These are phyloP conservation scores for Geotrichum armillariae DNA, from an alignment of 1,139 yeast genomes.

Conservation along the genomic window DNA sequence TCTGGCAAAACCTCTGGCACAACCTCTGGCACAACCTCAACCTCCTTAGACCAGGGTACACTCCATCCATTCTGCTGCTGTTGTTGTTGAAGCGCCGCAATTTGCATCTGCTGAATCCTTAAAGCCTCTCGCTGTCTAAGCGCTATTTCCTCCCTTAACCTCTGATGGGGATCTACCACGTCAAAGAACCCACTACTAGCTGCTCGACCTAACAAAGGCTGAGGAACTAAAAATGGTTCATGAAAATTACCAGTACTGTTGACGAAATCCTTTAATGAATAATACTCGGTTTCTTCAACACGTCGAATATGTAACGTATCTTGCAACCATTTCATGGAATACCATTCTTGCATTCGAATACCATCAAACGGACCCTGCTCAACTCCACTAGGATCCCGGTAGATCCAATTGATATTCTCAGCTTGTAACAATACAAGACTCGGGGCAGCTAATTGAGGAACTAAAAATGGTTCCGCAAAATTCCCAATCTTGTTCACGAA, in stretches of 20 bases:
- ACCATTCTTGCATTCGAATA: constrained; percentile 78
- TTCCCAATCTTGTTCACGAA: constrained; percentile 46
- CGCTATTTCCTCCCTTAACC: constrained; percentile 24
- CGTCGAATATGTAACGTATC: constrained; percentile 59
- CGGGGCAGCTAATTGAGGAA: constrained; percentile 43
- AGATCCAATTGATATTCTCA: constrained; percentile 62
- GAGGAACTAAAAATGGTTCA: constrained; percentile 64
- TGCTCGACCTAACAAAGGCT: constrained; percentile 37
- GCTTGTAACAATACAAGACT: constrained; percentile 33
- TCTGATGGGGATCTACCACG: constrained; percentile 24
- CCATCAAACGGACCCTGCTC: constrained; percentile 85
- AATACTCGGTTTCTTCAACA: constrained; percentile 38
- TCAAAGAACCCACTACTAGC: constrained; percentile 21
- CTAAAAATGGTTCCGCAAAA: constrained; percentile 56
- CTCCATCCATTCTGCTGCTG: constrained; percentile 21
- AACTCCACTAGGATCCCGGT: constrained; percentile 66
- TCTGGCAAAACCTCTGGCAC: too few species aligned
- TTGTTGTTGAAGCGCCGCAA: constrained; percentile 25
- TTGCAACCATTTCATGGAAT: constrained; percentile 58
- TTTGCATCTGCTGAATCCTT: constrained; percentile 27
- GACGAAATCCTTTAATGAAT: constrained; percentile 36
- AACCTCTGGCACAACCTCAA: too few species aligned
- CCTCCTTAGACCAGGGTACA: too few species aligned
- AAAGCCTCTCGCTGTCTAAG: constrained; percentile 25
- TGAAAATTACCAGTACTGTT: constrained; percentile 47